These are phyloP conservation scores for Eruca vesicaria DNA, from an alignment of 441 rosid genomes.

Conservation along the genomic window DNA sequence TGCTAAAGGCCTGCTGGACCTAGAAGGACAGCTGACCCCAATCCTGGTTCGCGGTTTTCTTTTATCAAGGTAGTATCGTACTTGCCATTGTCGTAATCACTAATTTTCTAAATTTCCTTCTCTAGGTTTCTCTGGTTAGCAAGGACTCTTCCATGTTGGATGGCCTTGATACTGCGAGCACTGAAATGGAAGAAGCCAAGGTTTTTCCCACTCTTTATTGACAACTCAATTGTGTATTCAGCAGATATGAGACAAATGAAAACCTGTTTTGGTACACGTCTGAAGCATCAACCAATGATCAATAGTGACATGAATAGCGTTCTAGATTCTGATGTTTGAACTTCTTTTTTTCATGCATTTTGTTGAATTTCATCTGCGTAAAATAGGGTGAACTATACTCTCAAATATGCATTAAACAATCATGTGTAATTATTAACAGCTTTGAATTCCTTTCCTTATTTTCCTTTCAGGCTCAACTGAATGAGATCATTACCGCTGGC, in stretches of 20 bases:
- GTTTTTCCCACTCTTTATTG: slow-evolving; percentile 23
- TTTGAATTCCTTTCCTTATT: slow-evolving; percentile 3
- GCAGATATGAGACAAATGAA: slow-evolving; percentile 7
- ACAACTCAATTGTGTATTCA: neutral
- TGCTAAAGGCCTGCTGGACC: slow-evolving; percentile 99
- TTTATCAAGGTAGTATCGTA: neutral
- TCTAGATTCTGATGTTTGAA: slow-evolving; percentile 6
- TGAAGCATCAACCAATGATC: slow-evolving; percentile 12
- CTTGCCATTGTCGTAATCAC: neutral
- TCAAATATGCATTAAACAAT: neutral
- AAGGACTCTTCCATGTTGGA: slow-evolving; percentile 99
- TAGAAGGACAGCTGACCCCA: slow-evolving; percentile 99
- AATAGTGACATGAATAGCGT: neutral
- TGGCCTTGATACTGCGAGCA: slow-evolving; percentile 93
- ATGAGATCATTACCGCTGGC: slow-evolving; percentile 70
- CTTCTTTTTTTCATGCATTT: neutral
- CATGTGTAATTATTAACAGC: slow-evolving; percentile 1
- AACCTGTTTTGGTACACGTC: slow-evolving; percentile 4
- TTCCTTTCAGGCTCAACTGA: slow-evolving; percentile 72
- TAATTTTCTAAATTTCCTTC: slow-evolving; percentile 10
- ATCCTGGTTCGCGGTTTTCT: slow-evolving; percentile 68
- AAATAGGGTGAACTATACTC: neutral
- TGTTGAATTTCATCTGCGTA: neutral
- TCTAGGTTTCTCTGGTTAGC: slow-evolving; percentile 96
- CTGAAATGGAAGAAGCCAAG: slow-evolving; percentile 96